Evolutionary conservation across 768 basidiomycete genomes (phyloP), one percentile per base, ranked within the genome.

Genomic region (Strobilomyces confusus): DNA sequence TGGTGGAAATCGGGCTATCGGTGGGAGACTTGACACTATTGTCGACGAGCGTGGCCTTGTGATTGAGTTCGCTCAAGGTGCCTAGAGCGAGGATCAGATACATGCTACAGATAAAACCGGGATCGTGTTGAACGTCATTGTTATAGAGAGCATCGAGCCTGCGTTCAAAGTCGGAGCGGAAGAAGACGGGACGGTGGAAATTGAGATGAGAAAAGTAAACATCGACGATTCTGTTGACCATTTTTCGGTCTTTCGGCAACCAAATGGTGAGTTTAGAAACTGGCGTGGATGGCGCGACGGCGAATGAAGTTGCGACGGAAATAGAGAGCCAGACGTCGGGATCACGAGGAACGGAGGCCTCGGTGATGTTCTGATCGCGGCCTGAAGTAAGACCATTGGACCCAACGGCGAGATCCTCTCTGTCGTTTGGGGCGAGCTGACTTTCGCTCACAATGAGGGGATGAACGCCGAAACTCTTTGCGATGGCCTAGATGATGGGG

Each of bases 21-120:
- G 60, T 51, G 41, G 67, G 57, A 19, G 72, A 63, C 48, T 74
- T 63, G 30, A 76, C 57, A 44, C 78, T 74, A 38, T 77, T 72
- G 40, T 84, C 80, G 43, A 75, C 69, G 20, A 77, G 71, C 55
- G 77, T 80, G 1, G 80, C 83, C 52, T 81, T 83, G 60, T 89
- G 81, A 63, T 89, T 91, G 58, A 91, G 77, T 61, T 92, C 88
- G 71, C 84, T 86, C 58, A 92, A 76, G 2, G 91, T 91, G 3
- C 90, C 90, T 1, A 93, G 78, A 0, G 88, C 90, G 47, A 92
- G 71, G 37, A 92, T 73, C 25, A 92, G 74, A 65, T 92, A 92
- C 52, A 87, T 66, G 66, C 84, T 83, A 70, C 87, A 92, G 5
- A 93, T 63, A 68, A 81, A 89, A 19, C 91, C 91, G 13, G 88